Percentiles rank a stretch among this genome's conserved stretches.
phyloP scores from a whole-genome alignment of 352 stramenopile genomes.

The Phytophthora meadii region DNA sequence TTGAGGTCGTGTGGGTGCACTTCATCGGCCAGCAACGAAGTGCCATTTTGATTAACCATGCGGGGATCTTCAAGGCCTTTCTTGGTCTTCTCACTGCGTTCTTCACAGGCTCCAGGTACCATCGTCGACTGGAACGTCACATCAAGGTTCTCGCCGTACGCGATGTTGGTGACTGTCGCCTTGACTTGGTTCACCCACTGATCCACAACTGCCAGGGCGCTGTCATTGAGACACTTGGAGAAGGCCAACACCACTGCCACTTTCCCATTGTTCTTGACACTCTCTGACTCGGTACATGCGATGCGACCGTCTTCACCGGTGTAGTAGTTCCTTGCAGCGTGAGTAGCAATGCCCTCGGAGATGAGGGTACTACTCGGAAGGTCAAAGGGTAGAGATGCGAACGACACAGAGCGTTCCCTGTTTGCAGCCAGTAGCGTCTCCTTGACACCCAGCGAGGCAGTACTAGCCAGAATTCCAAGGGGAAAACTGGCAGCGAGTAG shows the following conservation, averaged over 20 bases:
- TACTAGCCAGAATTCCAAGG: slow-evolving; percentile 10
- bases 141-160: background rate
- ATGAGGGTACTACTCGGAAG: slow-evolving; percentile 25
- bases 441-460: slow-evolving; percentile 30
- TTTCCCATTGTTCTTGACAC: slow-evolving; percentile 15
- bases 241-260: slow-evolving; percentile 63
- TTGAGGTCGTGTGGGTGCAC: slow-evolving; percentile 34
- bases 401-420: slow-evolving; percentile 28
- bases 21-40: slow-evolving; percentile 14
- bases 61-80: slow-evolving; percentile 16
- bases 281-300: slow-evolving; percentile 20
- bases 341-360: slow-evolving; percentile 16
- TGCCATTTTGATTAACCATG: slow-evolving; percentile 21
- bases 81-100: slow-evolving; percentile 36
- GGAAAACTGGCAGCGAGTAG: slow-evolving; percentile 21
- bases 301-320: slow-evolving; percentile 14
- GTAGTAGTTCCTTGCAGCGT: slow-evolving; percentile 15
- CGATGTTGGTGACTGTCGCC: slow-evolving; percentile 11
- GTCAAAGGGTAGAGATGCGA: slow-evolving; percentile 24
- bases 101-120: slow-evolving; percentile 51
- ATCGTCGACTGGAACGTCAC: slow-evolving; percentile 49
- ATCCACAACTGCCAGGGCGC: slow-evolving; percentile 46
- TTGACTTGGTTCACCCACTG: slow-evolving; percentile 53
- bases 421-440: slow-evolving; percentile 25
- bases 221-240: slow-evolving; percentile 65